Percentiles rank a stretch among this genome's conserved stretches.
These are phyloP conservation scores for Yarrowia sp. DNA, from an alignment of 805 yeast species.

Conservation along the genomic window DNA sequence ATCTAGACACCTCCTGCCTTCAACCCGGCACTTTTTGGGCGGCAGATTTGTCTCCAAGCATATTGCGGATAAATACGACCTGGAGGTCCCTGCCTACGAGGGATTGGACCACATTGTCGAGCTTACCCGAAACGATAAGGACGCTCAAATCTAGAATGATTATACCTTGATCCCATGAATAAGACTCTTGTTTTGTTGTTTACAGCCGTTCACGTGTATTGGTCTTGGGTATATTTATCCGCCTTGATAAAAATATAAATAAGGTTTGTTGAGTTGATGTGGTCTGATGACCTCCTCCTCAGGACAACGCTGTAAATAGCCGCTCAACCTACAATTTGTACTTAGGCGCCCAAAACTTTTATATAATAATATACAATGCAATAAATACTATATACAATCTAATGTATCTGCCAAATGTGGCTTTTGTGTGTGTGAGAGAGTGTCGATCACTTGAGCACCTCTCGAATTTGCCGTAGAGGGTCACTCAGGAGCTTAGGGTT, in stretches of 20 bases:
- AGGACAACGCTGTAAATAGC: too few species aligned
- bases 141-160: not conserved
- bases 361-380: conserved; percentile 19
- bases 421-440: not conserved
- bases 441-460: conserved; percentile 4
- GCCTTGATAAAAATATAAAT: not conserved
- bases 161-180: not conserved
- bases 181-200: not conserved
- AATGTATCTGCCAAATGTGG: conserved; percentile 10
- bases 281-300: not conserved
- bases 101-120: conserved; percentile 57
- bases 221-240: not conserved
- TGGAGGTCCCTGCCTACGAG: conserved; percentile 60
- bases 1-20: conserved; percentile 50
- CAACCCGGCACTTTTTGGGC: conserved; percentile 69
- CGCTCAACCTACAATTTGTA: not conserved
- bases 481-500: conserved; percentile 15
- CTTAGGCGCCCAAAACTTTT: not conserved
- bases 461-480: conserved; percentile 9
- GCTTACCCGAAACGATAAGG: conserved; percentile 11
- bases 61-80: conserved; percentile 71
- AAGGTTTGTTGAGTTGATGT: not conserved
- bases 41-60: conserved; percentile 75
- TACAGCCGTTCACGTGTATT: not conserved
- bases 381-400: conserved; percentile 26